Evolutionary conservation across 768 basidiomycete genomes (phyloP).

Genomic region (Suillus cothurnatus): DNA sequence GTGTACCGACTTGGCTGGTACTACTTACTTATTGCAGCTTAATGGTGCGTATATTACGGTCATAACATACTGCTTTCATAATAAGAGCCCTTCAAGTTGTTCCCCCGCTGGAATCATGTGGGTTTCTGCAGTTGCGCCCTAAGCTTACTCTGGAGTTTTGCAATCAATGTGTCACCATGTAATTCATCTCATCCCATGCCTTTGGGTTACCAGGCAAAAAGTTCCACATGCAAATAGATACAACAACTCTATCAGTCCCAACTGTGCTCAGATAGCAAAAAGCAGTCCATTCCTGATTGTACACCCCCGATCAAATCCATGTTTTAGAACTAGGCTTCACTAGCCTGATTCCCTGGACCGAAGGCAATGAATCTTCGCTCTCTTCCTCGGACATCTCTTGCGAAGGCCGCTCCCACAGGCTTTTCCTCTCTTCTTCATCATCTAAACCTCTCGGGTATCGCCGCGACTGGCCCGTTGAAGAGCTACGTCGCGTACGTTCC

Average conservation of each 20-base stretch:
- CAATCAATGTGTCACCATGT: background rate
- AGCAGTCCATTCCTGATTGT: background rate
- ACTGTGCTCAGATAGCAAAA: background rate
- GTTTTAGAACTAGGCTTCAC: conserved; percentile 33
- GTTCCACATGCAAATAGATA: background rate
- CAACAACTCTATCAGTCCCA: background rate
- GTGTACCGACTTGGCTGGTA: background rate
- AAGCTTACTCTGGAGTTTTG: background rate
- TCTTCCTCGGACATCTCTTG: conserved; percentile 23
- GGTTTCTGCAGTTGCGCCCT: background rate
- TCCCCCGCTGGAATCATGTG: background rate
- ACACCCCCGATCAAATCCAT: conserved; percentile 21
- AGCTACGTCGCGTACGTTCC: conserved; percentile 36
- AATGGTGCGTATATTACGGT: no score
- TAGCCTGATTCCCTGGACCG: conserved; percentile 40
- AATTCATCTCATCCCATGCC: background rate
- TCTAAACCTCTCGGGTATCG: conserved; percentile 50
- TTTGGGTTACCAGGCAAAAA: no score
- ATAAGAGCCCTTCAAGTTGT: background rate
- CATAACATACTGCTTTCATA: background rate
- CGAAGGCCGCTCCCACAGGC: conserved; percentile 45
- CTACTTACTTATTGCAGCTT: background rate
- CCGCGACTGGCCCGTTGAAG: conserved; percentile 49
- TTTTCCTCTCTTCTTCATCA: conserved; percentile 63
- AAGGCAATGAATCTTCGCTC: background rate